A percentile compares a stretch with the other conserved stretches of the same genome.
phyloP scores from a whole-genome alignment of 345 rosid species.

The Eucalyptus polyanthemos region DNA sequence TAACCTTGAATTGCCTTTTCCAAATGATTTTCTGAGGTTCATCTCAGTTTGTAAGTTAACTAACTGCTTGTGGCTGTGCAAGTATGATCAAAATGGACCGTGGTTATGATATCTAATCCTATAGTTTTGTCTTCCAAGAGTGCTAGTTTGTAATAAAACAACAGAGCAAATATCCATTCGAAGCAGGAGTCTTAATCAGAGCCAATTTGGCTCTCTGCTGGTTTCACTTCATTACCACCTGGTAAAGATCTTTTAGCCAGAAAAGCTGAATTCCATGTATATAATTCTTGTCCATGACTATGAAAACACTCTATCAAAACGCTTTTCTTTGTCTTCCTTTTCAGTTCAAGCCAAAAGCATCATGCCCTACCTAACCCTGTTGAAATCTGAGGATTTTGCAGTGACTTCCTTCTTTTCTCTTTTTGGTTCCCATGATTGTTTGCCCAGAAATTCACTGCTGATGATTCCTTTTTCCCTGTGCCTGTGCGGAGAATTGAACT shows the following conservation, averaged over 20 bases:
- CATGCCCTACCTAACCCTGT: not conserved
- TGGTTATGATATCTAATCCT: not conserved
- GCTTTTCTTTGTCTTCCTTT: not conserved
- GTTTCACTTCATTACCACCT: not conserved
- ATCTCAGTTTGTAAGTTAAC: not conserved
- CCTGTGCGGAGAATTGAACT: slow-evolving; percentile 7
- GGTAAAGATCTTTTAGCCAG: not conserved
- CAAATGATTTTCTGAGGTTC: not conserved
- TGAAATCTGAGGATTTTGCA: not conserved
- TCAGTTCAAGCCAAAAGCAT: not conserved
- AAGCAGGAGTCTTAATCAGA: not conserved
- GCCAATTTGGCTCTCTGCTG: not conserved
- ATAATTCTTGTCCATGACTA: not conserved
- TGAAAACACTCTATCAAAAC: not conserved
- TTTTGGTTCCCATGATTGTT: not conserved
- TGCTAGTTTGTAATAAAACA: not conserved
- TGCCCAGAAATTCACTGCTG: not conserved
- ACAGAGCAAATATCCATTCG: not conserved
- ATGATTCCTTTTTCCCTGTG: not conserved
- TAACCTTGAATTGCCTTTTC: not conserved
- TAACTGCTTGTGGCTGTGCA: not conserved
- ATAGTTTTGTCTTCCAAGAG: not conserved
- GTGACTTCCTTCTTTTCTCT: not conserved
- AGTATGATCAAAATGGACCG: not conserved
- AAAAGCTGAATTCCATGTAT: not conserved